Conservation (phyloP, 805 yeast species). For the Metschnikowia kofuensis region DNA sequence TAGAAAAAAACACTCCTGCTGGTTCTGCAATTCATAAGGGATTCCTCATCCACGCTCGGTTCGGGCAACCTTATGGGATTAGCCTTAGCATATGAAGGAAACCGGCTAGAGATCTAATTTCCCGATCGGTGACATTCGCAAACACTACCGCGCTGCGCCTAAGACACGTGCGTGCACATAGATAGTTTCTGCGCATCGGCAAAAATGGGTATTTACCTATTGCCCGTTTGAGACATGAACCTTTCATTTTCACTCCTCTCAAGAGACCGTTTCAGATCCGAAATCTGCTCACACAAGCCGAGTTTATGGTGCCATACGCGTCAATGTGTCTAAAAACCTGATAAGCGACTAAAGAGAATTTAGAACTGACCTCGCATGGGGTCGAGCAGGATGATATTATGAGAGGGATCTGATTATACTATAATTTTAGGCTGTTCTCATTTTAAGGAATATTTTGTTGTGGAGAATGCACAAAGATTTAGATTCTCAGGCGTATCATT, state of each 20-base stretch:
- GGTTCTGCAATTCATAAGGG: too few relatives aligned
- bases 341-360: too few relatives aligned
- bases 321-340: background rate
- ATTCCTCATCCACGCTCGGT: too few relatives aligned
- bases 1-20: too few relatives aligned
- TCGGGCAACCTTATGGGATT: background rate
- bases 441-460: too few relatives aligned
- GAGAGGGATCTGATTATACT: too few relatives aligned
- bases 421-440: too few relatives aligned
- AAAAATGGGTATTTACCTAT: background rate
- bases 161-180: background rate
- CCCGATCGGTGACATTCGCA: conserved; percentile 1
- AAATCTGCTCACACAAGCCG: background rate
- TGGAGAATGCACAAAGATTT: too few relatives aligned
- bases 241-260: background rate
- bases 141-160: background rate
- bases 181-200: too few relatives aligned
- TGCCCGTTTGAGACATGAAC: background rate
- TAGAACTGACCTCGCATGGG: too few relatives aligned
- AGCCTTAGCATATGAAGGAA: background rate
- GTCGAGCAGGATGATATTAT: too few relatives aligned
- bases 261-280: background rate
- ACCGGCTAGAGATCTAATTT: background rate
- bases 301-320: background rate
- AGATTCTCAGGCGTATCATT: too few relatives aligned